Percentiles rank a stretch among this genome's conserved stretches.
Conservation (phyloP, 352 stramenopile species). For the Globisporangium barbulae region DNA sequence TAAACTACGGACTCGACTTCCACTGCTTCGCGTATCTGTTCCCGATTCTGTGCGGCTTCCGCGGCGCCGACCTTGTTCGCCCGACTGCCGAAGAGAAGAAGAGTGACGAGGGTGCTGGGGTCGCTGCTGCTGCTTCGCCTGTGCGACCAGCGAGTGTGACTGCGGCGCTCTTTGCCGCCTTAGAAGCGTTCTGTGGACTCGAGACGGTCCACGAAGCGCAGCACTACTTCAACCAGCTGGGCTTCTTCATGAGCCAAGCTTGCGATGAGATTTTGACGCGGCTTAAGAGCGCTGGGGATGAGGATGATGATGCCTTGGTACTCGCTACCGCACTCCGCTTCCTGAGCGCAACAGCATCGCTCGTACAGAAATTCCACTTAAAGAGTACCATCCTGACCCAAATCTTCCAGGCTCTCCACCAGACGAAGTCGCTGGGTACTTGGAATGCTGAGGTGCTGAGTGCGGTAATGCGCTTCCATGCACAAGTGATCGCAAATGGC, state of each 20-base stretch:
- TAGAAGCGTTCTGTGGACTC: constrained; percentile 49
- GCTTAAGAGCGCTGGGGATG: not conserved
- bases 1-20: constrained; percentile 65
- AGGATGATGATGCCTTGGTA: constrained; percentile 12
- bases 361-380: constrained; percentile 59
- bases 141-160: not conserved
- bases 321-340: constrained; percentile 47
- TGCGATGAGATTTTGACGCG: constrained; percentile 22
- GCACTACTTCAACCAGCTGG: constrained; percentile 60
- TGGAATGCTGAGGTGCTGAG: constrained; percentile 25
- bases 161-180: constrained; percentile 39
- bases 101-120: not conserved
- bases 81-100: not conserved
- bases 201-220: constrained; percentile 46
- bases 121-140: not conserved
- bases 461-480: constrained; percentile 30
- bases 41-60: constrained; percentile 44
- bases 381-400: constrained; percentile 27
- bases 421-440: constrained; percentile 3
- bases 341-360: constrained; percentile 26
- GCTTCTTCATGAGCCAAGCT: constrained; percentile 44
- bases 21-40: constrained; percentile 71
- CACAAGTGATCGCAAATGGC: constrained; percentile 23
- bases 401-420: constrained; percentile 33
- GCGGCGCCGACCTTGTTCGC: constrained; percentile 17